Percentiles rank a stretch among this genome's conserved stretches.
phyloP scores from a whole-genome alignment of 2,329 filamentous ascomycete genomes.

The Fusarium sp. region DNA sequence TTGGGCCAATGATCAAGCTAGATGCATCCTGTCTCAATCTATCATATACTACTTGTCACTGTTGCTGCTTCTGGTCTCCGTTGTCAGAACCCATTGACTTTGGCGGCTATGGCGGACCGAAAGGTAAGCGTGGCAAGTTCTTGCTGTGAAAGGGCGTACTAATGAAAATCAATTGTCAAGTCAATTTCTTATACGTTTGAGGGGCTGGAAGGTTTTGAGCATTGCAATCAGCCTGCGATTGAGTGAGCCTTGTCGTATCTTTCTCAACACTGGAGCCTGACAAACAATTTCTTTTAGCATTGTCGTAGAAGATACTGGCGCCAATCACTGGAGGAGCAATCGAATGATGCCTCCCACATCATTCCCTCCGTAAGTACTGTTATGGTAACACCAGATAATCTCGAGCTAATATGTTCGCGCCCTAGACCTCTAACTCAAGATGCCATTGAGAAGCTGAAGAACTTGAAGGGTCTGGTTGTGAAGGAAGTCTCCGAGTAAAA shows the following conservation, averaged over 20 bases:
- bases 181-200: not conserved
- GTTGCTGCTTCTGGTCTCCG: not conserved
- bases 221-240: not conserved
- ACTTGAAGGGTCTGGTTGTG: not conserved
- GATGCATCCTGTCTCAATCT: not conserved
- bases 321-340: not conserved
- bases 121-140: not conserved
- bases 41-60: not conserved
- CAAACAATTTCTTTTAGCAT: not conserved
- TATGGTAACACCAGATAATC: not conserved
- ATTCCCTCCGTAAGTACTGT: not conserved
- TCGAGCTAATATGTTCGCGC: not conserved
- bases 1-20: not conserved
- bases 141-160: not conserved
- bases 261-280: not conserved
- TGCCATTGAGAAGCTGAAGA: not conserved
- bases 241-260: not conserved
- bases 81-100: not conserved
- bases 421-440: not conserved
- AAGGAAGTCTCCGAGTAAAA: not conserved
- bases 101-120: not conserved
- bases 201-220: not conserved
- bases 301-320: not conserved
- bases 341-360: not conserved
- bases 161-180: not conserved